Conservation (phyloP, 2,329 filamentous ascomycete species). For the Fusarium algeriense region DNA sequence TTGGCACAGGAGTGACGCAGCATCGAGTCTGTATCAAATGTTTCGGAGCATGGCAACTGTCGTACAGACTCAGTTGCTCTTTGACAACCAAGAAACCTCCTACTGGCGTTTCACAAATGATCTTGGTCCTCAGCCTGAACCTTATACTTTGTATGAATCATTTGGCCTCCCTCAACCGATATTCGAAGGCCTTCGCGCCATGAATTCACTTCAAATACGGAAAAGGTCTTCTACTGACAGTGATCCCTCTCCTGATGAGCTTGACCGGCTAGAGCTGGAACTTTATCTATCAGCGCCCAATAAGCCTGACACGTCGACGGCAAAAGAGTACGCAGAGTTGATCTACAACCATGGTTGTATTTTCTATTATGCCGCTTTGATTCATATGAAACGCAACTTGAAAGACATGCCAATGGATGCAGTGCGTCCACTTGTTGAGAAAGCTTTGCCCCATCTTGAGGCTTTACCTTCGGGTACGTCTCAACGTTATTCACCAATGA, state of each 20-base stretch:
- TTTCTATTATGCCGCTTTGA: conserved; percentile 42
- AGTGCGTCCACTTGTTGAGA: conserved; percentile 42
- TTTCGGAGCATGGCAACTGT: conserved; percentile 43
- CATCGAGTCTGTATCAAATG: conserved; percentile 44
- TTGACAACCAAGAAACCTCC: conserved; percentile 29
- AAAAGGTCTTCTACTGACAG: conserved; percentile 9
- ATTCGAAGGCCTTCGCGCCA: conserved; percentile 37
- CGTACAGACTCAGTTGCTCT: conserved; percentile 38
- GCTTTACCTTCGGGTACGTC: conserved; percentile 26
- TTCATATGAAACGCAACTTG: conserved; percentile 45
- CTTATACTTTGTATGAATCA: conserved; percentile 31
- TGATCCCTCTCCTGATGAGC: conserved; percentile 13
- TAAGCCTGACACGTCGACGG: conserved; percentile 18
- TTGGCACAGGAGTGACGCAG: conserved; percentile 40
- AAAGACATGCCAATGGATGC: conserved; percentile 38
- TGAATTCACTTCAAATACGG: conserved; percentile 38
- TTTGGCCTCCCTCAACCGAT: conserved; percentile 43
- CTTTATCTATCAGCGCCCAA: conserved; percentile 36
- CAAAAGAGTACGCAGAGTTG: conserved; percentile 38
- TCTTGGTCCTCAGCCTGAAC: conserved; percentile 38
- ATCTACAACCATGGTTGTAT: conserved; percentile 44
- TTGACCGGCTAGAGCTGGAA: conserved; percentile 42
- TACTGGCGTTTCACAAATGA: conserved; percentile 41
- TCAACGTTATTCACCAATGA: conserved; percentile 42
- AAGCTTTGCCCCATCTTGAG: conserved; percentile 41